Conservation (phyloP, 2,329 filamentous ascomycete species). For the Penicillium sp. region DNA sequence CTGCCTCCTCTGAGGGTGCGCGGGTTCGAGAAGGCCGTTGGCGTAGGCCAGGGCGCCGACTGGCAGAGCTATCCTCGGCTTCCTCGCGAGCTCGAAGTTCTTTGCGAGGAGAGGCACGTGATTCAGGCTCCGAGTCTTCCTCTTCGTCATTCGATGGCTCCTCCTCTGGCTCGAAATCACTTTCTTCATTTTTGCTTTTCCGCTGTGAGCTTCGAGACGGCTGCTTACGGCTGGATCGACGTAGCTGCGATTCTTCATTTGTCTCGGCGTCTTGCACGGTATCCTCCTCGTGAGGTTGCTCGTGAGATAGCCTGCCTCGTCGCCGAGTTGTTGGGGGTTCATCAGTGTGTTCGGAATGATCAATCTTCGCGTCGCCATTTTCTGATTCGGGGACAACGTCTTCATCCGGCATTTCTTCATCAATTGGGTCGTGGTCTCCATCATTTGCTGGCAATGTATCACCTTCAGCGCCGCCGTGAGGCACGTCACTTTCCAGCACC, state of each 20-base stretch:
- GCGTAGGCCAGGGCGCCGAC: constrained; percentile 54
- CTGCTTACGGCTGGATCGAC: constrained; percentile 44
- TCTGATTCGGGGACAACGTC: constrained; percentile 45
- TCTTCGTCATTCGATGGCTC: constrained; percentile 56
- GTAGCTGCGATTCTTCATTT: constrained; percentile 33
- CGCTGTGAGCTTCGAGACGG: constrained; percentile 45
- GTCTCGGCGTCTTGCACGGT: constrained; percentile 34
- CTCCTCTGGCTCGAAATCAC: constrained; percentile 62
- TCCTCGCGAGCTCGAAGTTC: constrained; percentile 44
- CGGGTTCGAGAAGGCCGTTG: constrained; percentile 51
- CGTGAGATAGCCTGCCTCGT: constrained; percentile 35
- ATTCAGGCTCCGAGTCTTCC: constrained; percentile 53
- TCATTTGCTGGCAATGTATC: constrained; percentile 23
- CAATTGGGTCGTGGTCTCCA: constrained; percentile 27
- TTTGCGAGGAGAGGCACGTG: constrained; percentile 46
- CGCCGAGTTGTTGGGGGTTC: constrained; percentile 53
- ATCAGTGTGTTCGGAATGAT: constrained; percentile 51
- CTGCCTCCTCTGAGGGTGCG: constrained; percentile 48
- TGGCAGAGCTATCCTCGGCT: constrained; percentile 48
- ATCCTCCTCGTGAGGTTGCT: constrained; percentile 28
- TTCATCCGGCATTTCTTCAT: constrained; percentile 40
- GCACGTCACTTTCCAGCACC: constrained; percentile 43
- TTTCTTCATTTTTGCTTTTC: constrained; percentile 56
- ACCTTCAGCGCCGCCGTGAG: constrained; percentile 36
- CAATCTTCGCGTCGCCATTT: constrained; percentile 37